Evolutionary conservation across 345 rosid genomes (phyloP), one percentile per base, ranked within the genome.

Genomic region (Eucalyptus curtisii): DNA sequence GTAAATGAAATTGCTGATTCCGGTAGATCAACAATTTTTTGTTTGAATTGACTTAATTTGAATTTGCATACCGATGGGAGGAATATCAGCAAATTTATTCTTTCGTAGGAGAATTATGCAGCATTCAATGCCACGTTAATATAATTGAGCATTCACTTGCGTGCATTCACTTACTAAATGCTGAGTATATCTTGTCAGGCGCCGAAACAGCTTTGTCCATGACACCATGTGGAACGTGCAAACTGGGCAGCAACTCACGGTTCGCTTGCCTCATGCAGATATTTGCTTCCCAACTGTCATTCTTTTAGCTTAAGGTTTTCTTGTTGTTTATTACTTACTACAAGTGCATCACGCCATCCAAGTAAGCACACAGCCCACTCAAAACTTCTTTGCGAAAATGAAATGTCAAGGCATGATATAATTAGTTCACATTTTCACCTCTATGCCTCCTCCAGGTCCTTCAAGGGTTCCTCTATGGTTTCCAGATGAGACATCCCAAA

Each of bases 401-500:
- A 40, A 24, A 80, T 59, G 13, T 82, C 86, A 16, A 61, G 17
- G 84, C 66, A 52, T 53, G 48, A 88, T 50, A 64, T 85, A 87
- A 37, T 50, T n/a, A 64, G 42, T 86, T 5, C 25, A 53, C 30
- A 79, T 86, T 71, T 90, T 88, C 88, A 96, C 98, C 96, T 96
- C 97, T 50, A 97, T 94, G 89, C 94, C 97, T 55, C 90, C 92
- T 87, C 92, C 95, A 88, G 99, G 95, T 87, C 96, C 97, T 15
- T 96, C 95, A 82, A 95, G 94, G 57, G 90, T 90, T 86, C 93
- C 90, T 91, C 90, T 95, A 86, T 94, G 89, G 84, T 89, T 87
- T 81, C 96, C 95, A 3, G 95, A 93, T 5, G 93, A 90, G 44
- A 95, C 88, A 89, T 95, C 94, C 95, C 97, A 97, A 86, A 97